A percentile compares a stretch with the other conserved stretches of the same genome.
Conservation (phyloP, 202 grass and related monocot genomes). For the Zoysia matrella region DNA sequence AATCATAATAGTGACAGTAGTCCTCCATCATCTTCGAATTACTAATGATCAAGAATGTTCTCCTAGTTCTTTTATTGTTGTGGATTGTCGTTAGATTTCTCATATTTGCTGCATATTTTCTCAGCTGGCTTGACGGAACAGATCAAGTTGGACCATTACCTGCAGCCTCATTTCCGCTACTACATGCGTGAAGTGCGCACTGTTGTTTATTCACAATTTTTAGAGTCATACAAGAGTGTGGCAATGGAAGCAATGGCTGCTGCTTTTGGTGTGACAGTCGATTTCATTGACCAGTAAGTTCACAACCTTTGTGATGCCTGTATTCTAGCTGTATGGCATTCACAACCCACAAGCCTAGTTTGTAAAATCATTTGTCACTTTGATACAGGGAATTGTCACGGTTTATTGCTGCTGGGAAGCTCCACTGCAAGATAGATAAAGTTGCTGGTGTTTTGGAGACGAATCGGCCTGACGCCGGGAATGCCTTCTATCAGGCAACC, state of each 20-base stretch:
- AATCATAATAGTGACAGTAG: slow-evolving; percentile 10
- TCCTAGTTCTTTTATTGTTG: neutral
- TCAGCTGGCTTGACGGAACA: slow-evolving; percentile 90
- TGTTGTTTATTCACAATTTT: slow-evolving; percentile 88
- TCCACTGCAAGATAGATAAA: slow-evolving; percentile 98
- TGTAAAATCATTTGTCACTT: neutral
- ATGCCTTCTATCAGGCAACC: slow-evolving; percentile 91
- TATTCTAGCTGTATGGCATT: neutral
- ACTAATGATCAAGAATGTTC: slow-evolving; percentile 5
- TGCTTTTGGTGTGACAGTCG: slow-evolving; percentile 79
- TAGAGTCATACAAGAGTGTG: slow-evolving; percentile 97
- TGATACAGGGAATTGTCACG: slow-evolving; percentile 74
- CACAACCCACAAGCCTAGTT: neutral
- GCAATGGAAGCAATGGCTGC: slow-evolving; percentile 98
- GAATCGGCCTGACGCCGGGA: slow-evolving; percentile 89
- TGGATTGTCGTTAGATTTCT: slow-evolving; percentile 24
- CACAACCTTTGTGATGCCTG: neutral
- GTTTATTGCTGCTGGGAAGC: slow-evolving; percentile 92
- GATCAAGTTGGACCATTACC: slow-evolving; percentile 88
- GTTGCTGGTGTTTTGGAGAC: slow-evolving; percentile 89
- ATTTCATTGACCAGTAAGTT: slow-evolving; percentile 95
- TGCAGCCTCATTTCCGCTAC: slow-evolving; percentile 95
- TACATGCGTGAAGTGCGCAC: slow-evolving; percentile 91
- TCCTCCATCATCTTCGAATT: slow-evolving; percentile 28
- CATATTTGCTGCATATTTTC: slow-evolving; percentile 24